Conservation (phyloP, 1,284 basidiomycete species). For the Trichosporon asahii region DNA sequence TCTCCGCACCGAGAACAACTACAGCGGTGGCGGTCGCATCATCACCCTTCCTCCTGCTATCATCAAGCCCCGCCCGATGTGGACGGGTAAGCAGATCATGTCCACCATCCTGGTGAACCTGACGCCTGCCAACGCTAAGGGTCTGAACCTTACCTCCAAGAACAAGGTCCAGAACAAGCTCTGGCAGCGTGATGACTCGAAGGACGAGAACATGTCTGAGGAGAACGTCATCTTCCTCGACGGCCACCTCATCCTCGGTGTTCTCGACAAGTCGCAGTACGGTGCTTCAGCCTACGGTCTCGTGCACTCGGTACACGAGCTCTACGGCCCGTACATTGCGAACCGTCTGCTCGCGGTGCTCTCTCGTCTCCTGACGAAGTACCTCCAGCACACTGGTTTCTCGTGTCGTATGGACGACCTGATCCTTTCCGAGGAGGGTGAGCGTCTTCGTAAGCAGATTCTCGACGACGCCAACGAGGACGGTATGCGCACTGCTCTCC, state of each 20-base stretch:
- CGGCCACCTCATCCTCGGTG: constrained; percentile 86
- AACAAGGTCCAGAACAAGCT: constrained; percentile 80
- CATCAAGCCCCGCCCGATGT: constrained; percentile 82
- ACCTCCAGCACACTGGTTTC: constrained; percentile 93
- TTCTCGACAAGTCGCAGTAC: constrained; percentile 96
- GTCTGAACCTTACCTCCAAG: constrained; percentile 80
- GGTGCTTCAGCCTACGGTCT: constrained; percentile 95
- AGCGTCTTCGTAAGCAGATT: constrained; percentile 66
- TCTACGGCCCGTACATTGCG: constrained; percentile 89
- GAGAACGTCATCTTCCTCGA: constrained; percentile 87
- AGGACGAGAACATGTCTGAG: constrained; percentile 59
- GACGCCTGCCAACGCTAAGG: constrained; percentile 74
- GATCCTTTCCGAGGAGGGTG: constrained; percentile 77
- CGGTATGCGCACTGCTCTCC: constrained; percentile 80
- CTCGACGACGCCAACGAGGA: constrained; percentile 67
- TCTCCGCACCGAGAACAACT: constrained; percentile 80
- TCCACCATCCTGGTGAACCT: constrained; percentile 90
- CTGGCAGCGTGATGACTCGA: constrained; percentile 60
- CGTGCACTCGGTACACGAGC: constrained; percentile 96
- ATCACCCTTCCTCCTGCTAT: constrained; percentile 85
- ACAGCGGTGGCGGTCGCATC: constrained; percentile 65
- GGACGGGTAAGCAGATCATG: constrained; percentile 98
- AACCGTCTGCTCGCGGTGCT: constrained; percentile 90
- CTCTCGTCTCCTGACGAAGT: constrained; percentile 93
- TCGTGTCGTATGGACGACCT: constrained; percentile 99